phyloP scores from a whole-genome alignment of 2,329 filamentous ascomycete genomes.

The Aureobasidium sp. region DNA sequence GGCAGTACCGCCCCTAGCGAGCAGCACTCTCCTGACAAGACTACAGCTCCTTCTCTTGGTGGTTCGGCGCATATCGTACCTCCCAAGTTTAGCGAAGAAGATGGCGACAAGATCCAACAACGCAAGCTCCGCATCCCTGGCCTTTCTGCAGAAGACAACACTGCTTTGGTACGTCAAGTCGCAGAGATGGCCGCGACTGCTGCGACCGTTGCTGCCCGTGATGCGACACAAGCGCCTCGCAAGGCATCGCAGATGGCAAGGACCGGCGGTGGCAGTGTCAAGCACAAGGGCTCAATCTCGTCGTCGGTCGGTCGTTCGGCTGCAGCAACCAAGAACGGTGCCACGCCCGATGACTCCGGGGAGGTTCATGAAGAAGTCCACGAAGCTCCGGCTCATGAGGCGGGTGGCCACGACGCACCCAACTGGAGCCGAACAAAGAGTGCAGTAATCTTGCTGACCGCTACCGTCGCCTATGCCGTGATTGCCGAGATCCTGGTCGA shows the following conservation, averaged over 20 bases:
- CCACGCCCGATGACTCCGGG: conserved; percentile 29
- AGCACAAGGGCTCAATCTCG: conserved; percentile 20
- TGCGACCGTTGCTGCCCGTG: conserved; percentile 74
- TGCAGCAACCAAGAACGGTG: conserved; percentile 13
- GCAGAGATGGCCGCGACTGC: conserved; percentile 91
- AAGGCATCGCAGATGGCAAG: conserved; percentile 39
- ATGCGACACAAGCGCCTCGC: conserved; percentile 51
- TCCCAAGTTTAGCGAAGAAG: conserved; percentile 50
- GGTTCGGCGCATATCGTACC: conserved; percentile 57
- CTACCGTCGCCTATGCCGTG: conserved; percentile 87
- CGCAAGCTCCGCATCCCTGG: conserved; percentile 45
- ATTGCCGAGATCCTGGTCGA: conserved; percentile 96
- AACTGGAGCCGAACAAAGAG: conserved; percentile 95
- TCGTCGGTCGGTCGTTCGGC: neutral
- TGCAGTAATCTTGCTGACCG: conserved; percentile 75
- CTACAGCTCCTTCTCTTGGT: conserved; percentile 14
- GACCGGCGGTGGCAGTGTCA: conserved; percentile 15
- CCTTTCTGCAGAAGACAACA: conserved; percentile 74
- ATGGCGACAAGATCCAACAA: conserved; percentile 30
- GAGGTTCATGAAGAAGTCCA: conserved; percentile 29
- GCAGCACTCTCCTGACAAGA: conserved; percentile 23
- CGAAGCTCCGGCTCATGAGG: conserved; percentile 41
- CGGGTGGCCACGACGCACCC: conserved; percentile 87
- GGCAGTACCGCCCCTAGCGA: conserved; percentile 40
- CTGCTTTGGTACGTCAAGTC: conserved; percentile 71